Base-by-base conservation (phyloP, 2,329 filamentous ascomycete species). In the Exserohilum rostratum region DNA sequence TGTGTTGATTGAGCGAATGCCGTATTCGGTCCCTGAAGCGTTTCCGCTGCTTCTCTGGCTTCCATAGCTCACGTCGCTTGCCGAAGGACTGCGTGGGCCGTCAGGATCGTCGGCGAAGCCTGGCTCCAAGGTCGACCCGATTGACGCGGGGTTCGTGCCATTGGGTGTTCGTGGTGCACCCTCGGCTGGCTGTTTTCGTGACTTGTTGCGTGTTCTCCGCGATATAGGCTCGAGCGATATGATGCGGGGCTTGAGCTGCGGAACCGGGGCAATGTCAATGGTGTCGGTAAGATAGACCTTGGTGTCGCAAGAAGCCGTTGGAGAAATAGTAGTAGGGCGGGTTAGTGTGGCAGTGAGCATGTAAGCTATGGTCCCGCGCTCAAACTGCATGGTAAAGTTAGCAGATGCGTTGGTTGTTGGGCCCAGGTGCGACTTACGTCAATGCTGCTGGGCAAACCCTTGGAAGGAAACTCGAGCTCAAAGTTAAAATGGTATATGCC, bases 311-410 rank as follows among this genome's bases (percentile, higher is more conserved):
- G 86, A 89, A 9, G 88, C 83, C 2, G 88, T 92, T 2, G 93
- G 88, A 12, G 88, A 84, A 58, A 97, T 96, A 5, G 92, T 87
- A 0, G 90, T 95, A 17, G 95, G 93, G 52, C 92, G 87, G 17
- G 93, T 98, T 53, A 98, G 76, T 7, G 92, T 97, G 29, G 93
- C 89, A 5, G 91, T 93, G 66, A 98, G 85, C 79, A 93, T 87
- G 77, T 98, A 99, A 17, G 90, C 89, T 66, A 99, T 91, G 2
- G 91, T 93, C 31, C 95, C 95, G 70, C 93, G 87, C 77, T 98
- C 95, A 75, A 99, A 99, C 92, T 98, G 75, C 46, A 44, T 27
- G n/a, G 20, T 38, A 39, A 50, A 57, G 29, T 73, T 53, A 71
- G 61, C 53, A 54, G 42, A 27, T 52, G 38, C 30, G 20, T 46